These are phyloP conservation scores for Apophysomyces variabilis DNA, from an alignment of 371 early-diverging fungal species.

Conservation along the genomic window DNA sequence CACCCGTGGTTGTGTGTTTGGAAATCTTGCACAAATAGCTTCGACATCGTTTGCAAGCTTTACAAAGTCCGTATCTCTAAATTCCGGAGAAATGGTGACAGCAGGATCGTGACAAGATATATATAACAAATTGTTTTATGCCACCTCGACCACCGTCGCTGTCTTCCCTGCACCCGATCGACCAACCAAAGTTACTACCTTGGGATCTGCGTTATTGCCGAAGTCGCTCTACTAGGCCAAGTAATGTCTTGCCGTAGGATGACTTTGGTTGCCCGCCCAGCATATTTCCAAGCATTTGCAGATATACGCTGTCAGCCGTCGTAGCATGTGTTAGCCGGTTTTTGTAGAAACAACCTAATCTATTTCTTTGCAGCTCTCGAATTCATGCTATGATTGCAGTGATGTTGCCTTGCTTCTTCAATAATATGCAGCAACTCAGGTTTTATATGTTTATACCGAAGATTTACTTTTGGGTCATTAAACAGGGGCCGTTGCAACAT, in stretches of 20 bases:
- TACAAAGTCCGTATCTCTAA: background rate
- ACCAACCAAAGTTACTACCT: slow-evolving; percentile 26
- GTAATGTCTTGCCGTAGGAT: background rate
- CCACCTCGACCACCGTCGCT: slow-evolving; percentile 25
- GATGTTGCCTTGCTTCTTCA: background rate
- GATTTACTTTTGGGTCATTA: slow-evolving; percentile 23
- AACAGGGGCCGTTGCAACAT: background rate
- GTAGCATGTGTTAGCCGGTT: slow-evolving; percentile 16
- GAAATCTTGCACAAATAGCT: background rate
- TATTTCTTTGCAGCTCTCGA: slow-evolving; percentile 16
- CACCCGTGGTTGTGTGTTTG: background rate
- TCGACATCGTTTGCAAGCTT: background rate
- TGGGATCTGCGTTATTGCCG: background rate
- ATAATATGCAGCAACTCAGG: background rate
- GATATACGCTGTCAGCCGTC: slow-evolving; percentile 11
- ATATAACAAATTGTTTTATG: slow-evolving; percentile 26
- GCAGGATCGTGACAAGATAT: slow-evolving; percentile 17
- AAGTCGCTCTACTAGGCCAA: background rate
- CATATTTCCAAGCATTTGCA: slow-evolving; percentile 29
- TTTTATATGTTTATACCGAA: slow-evolving; percentile 10
- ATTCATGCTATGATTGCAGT: background rate
- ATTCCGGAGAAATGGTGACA: background rate
- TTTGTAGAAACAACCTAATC: background rate
- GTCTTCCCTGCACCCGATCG: slow-evolving; percentile 31
- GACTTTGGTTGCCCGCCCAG: slow-evolving; percentile 24